Percentiles rank a stretch among this genome's conserved stretches.
These are phyloP conservation scores for Penicillium verhagenii DNA, from an alignment of 495 filamentous ascomycete genomes.

Conservation along the genomic window DNA sequence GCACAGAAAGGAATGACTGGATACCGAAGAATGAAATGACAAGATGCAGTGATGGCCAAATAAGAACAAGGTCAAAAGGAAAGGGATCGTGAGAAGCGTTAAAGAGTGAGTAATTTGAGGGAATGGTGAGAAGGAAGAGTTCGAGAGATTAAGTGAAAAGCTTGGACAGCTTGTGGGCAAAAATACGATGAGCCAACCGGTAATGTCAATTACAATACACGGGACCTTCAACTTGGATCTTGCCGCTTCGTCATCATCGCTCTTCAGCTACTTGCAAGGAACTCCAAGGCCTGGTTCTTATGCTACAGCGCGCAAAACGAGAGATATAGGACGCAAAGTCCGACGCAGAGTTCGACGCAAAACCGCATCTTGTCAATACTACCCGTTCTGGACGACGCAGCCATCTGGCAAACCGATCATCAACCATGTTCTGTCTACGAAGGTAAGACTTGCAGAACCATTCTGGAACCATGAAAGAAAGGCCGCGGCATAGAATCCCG, in stretches of 20 bases:
- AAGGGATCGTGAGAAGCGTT: neutral
- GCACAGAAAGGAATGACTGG: neutral
- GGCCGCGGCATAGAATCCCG: neutral
- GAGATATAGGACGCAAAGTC: too few species aligned
- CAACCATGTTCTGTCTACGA: conserved; percentile 73
- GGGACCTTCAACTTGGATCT: too few species aligned
- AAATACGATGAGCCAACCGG: neutral
- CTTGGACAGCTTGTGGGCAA: neutral
- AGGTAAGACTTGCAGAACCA: conserved; percentile 1
- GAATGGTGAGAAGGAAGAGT: neutral
- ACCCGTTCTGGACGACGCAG: too few species aligned
- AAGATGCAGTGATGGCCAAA: conserved; percentile 1
- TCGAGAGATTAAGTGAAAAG: neutral
- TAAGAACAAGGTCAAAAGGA: neutral
- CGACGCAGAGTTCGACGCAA: too few species aligned
- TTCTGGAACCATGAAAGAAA: neutral
- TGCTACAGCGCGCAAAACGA: too few species aligned
- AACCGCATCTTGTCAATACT: too few species aligned
- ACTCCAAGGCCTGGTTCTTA: too few species aligned
- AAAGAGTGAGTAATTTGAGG: too few species aligned
- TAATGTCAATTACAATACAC: neutral
- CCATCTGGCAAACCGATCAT: conserved; percentile 4
- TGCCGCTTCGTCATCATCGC: neutral
- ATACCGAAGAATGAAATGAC: neutral
- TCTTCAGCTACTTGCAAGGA: conserved; percentile 5